Evolutionary conservation across 1,284 basidiomycete species (phyloP).

Genomic region (Boletus chippewaensis): DNA sequence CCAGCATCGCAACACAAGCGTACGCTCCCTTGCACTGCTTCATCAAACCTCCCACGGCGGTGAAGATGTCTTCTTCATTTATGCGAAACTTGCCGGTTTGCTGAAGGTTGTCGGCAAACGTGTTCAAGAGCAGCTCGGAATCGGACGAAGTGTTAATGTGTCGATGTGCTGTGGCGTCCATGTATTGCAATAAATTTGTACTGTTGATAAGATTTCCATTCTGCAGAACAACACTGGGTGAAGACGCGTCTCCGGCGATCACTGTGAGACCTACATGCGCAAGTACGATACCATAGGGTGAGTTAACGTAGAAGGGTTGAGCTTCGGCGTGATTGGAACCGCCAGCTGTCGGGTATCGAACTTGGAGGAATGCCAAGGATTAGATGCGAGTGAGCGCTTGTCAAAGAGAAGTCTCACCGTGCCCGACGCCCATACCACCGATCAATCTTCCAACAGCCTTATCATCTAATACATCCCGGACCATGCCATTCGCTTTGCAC

Average conservation of each 20-base stretch:
- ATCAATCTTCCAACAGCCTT: constrained; percentile 71
- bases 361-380: constrained; percentile 38
- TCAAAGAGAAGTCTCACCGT: constrained; percentile 51
- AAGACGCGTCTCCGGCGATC: not conserved
- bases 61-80: constrained; percentile 99
- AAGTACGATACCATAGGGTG: constrained; percentile 96
- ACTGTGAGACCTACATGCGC: constrained; percentile 68
- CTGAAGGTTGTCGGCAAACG: constrained; percentile 96
- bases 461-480: constrained; percentile 93
- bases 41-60: constrained; percentile 88
- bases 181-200: constrained; percentile 74
- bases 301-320: constrained; percentile 99
- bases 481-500: constrained; percentile 99
- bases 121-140: constrained; percentile 95
- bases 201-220: constrained; percentile 99
- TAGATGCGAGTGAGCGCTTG: not conserved
- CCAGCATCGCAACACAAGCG: constrained; percentile 96
- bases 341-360: constrained; percentile 96
- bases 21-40: constrained; percentile 87
- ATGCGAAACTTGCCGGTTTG: constrained; percentile 99
- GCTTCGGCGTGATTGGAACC: constrained; percentile 97
- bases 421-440: constrained; percentile 97
- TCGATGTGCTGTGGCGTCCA: constrained; percentile 95
- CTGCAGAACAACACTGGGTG: constrained; percentile 38
- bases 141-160: constrained; percentile 99